These are phyloP conservation scores for Davidsoniella neocaledoniae DNA, from an alignment of 2,329 filamentous ascomycete species.

Conservation along the genomic window DNA sequence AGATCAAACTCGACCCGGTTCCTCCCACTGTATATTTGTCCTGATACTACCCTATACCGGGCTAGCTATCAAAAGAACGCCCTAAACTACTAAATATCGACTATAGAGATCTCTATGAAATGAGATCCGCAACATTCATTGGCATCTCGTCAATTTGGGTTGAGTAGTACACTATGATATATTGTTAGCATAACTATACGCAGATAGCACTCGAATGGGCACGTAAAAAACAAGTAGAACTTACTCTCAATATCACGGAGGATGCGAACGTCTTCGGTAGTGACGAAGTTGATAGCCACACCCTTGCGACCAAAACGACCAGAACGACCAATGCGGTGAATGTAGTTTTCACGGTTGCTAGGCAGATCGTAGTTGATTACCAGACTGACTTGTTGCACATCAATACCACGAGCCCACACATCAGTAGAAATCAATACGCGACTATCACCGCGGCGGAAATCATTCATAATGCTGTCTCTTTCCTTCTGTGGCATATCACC, in stretches of 20 bases:
- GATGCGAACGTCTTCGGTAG: conserved; percentile 93
- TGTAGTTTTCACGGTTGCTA: conserved; percentile 98
- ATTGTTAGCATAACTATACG: conserved; percentile 19
- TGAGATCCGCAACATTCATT: conserved; percentile 68
- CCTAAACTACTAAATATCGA: not conserved
- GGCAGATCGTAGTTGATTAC: conserved; percentile 99
- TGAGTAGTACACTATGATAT: conserved; percentile 62
- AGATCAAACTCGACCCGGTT: conserved; percentile 9
- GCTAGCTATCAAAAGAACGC: conserved; percentile 1
- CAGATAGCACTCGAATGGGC: not conserved
- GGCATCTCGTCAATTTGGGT: conserved; percentile 98
- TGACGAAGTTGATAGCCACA: conserved; percentile 99
- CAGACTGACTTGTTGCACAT: conserved; percentile 93
- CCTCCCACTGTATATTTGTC: conserved; percentile 13
- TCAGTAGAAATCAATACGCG: conserved; percentile 94
- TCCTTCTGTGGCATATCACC: conserved; percentile 98
- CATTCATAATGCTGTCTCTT: conserved; percentile 97
- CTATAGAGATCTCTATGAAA: conserved; percentile 23
- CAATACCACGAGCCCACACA: conserved; percentile 95
- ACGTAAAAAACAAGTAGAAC: conserved; percentile 19
- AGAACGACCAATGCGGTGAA: conserved; percentile 91
- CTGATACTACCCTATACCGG: conserved; percentile 4
- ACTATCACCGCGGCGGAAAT: conserved; percentile 92
- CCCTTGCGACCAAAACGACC: conserved; percentile 94
- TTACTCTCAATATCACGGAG: conserved; percentile 87